Base-by-base conservation (phyloP, 805 yeast species). In the Blastobotrys robertii region DNA sequence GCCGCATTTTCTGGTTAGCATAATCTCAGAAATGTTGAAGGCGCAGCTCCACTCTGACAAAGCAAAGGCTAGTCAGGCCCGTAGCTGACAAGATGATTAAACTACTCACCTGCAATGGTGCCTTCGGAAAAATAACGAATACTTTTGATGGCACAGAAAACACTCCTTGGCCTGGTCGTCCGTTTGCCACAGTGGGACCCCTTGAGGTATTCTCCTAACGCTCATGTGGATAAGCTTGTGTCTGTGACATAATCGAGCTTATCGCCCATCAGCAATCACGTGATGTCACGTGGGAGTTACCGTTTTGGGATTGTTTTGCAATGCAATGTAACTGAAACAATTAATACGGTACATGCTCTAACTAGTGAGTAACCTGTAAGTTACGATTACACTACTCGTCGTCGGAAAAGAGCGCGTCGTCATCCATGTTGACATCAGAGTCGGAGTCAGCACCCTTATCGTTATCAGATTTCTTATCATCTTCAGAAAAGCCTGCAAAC, bases 41-140 rank as follows among this genome's bases (percentile, higher is more conserved):
- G n/a, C n/a, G n/a, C n/a, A n/a, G n/a, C n/a, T n/a, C n/a, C n/a
- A n/a, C n/a, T n/a, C n/a, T n/a, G n/a, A n/a, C n/a, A n/a, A n/a
- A n/a, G n/a, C n/a, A n/a, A n/a, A n/a, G n/a, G n/a, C n/a, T n/a
- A n/a, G n/a, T n/a, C n/a, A n/a, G n/a, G n/a, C n/a, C n/a, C n/a
- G n/a, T n/a, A n/a, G n/a, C n/a, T n/a, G n/a, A n/a, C n/a, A n/a
- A n/a, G n/a, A n/a, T n/a, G n/a, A n/a, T n/a, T n/a, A n/a, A n/a
- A n/a, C n/a, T 59, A 42, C 56, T 45, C 65, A 69, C 41, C 92
- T 69, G 60, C 95, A 85, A 59, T 85, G 95, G 62, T 85, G 95
- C 44, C 87, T 71, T 44, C 95, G 69, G 56, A 67, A 73, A 59
- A 81, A 77, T 44, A 84, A 60, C 2, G 79, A 67, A 63, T 78